Evolutionary conservation across 441 rosid species (phyloP).

Genomic region (Pelargonium australe): DNA sequence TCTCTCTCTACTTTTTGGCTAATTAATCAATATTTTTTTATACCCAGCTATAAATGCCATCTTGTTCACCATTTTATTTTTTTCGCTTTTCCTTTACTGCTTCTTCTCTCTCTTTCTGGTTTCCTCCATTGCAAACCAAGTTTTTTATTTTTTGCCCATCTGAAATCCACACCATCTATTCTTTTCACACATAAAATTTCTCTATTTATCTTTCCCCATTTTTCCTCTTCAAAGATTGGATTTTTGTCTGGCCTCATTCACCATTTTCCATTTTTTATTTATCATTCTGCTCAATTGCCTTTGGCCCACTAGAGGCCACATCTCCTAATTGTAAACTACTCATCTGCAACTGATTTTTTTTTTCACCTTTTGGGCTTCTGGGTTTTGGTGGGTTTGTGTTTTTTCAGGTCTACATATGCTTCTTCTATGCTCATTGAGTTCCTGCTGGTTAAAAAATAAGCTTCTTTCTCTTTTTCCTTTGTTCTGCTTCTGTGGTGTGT

Average conservation of each 20-base stretch:
- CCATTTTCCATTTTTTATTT: constrained; percentile 9
- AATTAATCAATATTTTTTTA: neutral
- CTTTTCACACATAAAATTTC: constrained; percentile 8
- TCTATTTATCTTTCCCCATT: constrained; percentile 11
- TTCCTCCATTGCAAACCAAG: constrained; percentile 86
- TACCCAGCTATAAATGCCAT: constrained; percentile 36
- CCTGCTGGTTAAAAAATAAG: constrained; percentile 24
- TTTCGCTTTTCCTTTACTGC: constrained; percentile 52
- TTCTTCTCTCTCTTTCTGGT: constrained; percentile 28
- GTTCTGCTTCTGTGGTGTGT: constrained; percentile 24
- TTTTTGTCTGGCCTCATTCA: constrained; percentile 35
- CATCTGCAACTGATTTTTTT: constrained; percentile 19
- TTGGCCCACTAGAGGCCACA: constrained; percentile 26
- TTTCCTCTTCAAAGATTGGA: constrained; percentile 28
- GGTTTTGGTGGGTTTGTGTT: constrained; percentile 29
- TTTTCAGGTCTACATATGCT: constrained; percentile 36
- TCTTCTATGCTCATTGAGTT: constrained; percentile 41
- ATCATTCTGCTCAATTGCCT: constrained; percentile 19
- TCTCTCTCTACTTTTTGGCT: neutral
- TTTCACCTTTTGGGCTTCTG: constrained; percentile 21
- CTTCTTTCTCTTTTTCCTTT: constrained; percentile 5
- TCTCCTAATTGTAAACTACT: constrained; percentile 35
- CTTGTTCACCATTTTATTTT: constrained; percentile 20
- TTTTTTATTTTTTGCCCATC: constrained; percentile 22
- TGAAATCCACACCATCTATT: constrained; percentile 12